A percentile compares a stretch with the other conserved stretches of the same genome.
Conservation (phyloP, 2,329 filamentous ascomycete species). For the Nothophoma quercina region DNA sequence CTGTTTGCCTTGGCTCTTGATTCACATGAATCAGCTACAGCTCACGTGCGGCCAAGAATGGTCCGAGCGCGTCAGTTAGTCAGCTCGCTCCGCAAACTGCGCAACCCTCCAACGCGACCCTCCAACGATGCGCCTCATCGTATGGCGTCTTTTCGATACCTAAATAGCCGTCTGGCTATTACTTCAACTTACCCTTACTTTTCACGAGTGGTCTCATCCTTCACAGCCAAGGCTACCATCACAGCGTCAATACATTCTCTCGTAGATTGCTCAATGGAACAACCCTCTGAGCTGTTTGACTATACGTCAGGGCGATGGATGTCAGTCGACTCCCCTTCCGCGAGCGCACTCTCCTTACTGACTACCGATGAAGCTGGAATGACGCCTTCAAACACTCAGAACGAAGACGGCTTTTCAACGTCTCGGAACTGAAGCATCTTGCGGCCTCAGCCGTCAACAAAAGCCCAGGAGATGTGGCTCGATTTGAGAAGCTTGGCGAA, state of each 20-base stretch:
- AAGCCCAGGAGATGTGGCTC: conserved; percentile 27
- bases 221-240: conserved; percentile 9
- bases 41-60: too few relatives aligned
- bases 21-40: too few relatives aligned
- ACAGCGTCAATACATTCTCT: conserved; percentile 15
- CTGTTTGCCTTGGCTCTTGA: too few relatives aligned
- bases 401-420: conserved; percentile 29
- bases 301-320: conserved; percentile 37
- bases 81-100: too few relatives aligned
- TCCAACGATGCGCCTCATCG: neutral
- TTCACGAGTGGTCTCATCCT: neutral
- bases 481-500: conserved; percentile 36
- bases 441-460: conserved; percentile 37
- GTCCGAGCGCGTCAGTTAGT: too few relatives aligned
- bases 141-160: neutral
- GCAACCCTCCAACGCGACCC: too few relatives aligned
- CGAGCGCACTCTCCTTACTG: conserved; percentile 11
- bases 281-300: conserved; percentile 26
- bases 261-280: conserved; percentile 10
- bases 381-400: conserved; percentile 27
- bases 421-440: conserved; percentile 33
- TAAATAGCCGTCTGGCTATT: neutral
- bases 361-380: conserved; percentile 29
- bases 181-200: neutral
- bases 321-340: conserved; percentile 17